phyloP scores from a whole-genome alignment of 257 asterid genomes.

The Salvia miltiorrhiza region DNA sequence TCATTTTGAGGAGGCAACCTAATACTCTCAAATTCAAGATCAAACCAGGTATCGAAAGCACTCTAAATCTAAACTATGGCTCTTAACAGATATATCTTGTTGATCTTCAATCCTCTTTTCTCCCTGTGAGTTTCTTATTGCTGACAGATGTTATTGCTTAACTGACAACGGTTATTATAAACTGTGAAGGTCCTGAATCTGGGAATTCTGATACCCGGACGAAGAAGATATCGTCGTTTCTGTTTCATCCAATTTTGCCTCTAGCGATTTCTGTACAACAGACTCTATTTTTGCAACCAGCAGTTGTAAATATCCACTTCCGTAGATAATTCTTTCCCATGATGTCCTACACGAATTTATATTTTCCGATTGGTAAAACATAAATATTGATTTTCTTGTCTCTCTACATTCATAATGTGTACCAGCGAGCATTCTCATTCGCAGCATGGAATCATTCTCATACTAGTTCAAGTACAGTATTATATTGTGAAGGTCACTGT shows the following conservation, averaged over 20 bases:
- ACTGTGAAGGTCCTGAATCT: slow-evolving; percentile 72
- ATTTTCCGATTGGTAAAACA: slow-evolving; percentile 9
- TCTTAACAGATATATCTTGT: neutral
- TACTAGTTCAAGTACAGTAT: neutral
- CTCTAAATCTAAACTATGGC: neutral
- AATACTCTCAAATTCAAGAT: slow-evolving; percentile 83
- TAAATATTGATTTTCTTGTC: neutral
- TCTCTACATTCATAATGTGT: slow-evolving; percentile 14
- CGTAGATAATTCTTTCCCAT: slow-evolving; percentile 43
- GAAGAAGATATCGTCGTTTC: slow-evolving; percentile 81
- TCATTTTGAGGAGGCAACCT: slow-evolving; percentile 77
- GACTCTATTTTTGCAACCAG: slow-evolving; percentile 75
- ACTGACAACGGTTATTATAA: slow-evolving; percentile 9
- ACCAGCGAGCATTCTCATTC: neutral
- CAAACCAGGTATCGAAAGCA: slow-evolving; percentile 57
- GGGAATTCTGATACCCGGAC: slow-evolving; percentile 66
- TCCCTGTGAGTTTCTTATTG: neutral
- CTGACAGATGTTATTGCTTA: neutral
- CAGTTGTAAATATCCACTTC: slow-evolving; percentile 94
- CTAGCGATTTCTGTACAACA: slow-evolving; percentile 91
- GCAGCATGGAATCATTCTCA: neutral
- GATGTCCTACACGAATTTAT: neutral
- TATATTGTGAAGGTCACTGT: neutral
- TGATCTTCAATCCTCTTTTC: neutral
- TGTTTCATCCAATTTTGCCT: slow-evolving; percentile 89